phyloP scores from a whole-genome alignment of 306 rosid genomes.

The Crataegus laevigata region DNA sequence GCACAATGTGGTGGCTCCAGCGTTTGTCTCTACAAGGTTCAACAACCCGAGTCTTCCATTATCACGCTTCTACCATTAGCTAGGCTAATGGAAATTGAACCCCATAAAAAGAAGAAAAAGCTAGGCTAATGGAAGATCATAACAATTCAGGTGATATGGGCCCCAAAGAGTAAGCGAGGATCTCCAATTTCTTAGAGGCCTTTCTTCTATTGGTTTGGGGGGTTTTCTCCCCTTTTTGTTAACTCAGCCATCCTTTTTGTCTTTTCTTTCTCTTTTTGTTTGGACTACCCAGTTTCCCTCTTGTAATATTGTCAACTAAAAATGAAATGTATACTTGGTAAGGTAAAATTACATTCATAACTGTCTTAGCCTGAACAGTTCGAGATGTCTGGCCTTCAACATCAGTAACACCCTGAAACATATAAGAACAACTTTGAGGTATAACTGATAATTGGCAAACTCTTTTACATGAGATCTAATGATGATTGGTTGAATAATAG shows the following conservation, averaged over 20 bases:
- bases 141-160: too few species aligned
- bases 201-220: not conserved
- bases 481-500: not conserved
- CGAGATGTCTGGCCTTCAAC: constrained; percentile 15
- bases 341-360: not conserved
- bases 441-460: not conserved
- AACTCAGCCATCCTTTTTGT: not conserved
- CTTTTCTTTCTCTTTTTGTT: not conserved
- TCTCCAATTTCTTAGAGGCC: not conserved
- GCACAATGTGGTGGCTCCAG: too few species aligned
- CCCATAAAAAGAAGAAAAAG: too few species aligned
- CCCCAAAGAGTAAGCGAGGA: not conserved
- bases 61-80: too few species aligned
- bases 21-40: too few species aligned
- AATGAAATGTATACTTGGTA: not conserved
- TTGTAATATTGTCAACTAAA: not conserved
- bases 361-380: not conserved
- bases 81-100: too few species aligned
- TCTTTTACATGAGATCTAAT: not conserved
- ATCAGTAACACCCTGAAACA: constrained; percentile 8
- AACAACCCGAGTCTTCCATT: too few species aligned
- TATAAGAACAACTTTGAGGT: not conserved
- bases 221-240: not conserved
- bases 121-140: too few species aligned
- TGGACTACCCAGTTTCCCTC: not conserved